A percentile compares a stretch with the other conserved stretches of the same genome.
Evolutionary conservation across 345 rosid genomes (phyloP).

Genomic region (Pugionium dolabratum): DNA sequence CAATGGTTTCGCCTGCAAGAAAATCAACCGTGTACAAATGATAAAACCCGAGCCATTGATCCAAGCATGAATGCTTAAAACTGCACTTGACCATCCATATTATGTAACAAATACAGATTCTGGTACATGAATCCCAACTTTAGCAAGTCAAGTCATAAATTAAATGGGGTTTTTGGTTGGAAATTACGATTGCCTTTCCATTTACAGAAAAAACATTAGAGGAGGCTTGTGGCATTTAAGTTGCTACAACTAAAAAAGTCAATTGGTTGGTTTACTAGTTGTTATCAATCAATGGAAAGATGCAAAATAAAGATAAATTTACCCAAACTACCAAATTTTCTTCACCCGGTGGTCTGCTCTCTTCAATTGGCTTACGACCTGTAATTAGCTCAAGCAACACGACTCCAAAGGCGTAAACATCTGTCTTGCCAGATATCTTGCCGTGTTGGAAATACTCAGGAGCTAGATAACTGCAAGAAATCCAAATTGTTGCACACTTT

Average conservation of each 20-base stretch:
- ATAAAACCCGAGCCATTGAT: too few species aligned
- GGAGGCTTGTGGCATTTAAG: slow-evolving; percentile 18
- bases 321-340: slow-evolving; percentile 97
- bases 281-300: slow-evolving; percentile 11
- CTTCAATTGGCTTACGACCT: slow-evolving; percentile 91
- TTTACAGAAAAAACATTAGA: slow-evolving; percentile 1
- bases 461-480: slow-evolving; percentile 71
- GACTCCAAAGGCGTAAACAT: slow-evolving; percentile 97
- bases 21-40: too few species aligned
- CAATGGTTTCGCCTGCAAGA: slow-evolving; percentile 72
- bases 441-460: slow-evolving; percentile 99
- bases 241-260: slow-evolving; percentile 38
- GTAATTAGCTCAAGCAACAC: slow-evolving; percentile 87
- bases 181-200: slow-evolving; percentile 15
- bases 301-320: slow-evolving; percentile 27
- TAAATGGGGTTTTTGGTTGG: slow-evolving; percentile 17
- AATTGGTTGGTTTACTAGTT: slow-evolving; percentile 39
- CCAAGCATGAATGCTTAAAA: background rate
- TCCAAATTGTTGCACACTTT: background rate
- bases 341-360: slow-evolving; percentile 78
- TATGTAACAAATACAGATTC: slow-evolving; percentile 7
- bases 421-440: slow-evolving; percentile 89
- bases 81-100: background rate
- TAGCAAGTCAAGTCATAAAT: slow-evolving; percentile 2
- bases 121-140: background rate